A percentile compares a stretch with the other conserved stretches of the same genome.
phyloP scores from a whole-genome alignment of 371 early-diverging fungal genomes.

The Mortierella sp. region DNA sequence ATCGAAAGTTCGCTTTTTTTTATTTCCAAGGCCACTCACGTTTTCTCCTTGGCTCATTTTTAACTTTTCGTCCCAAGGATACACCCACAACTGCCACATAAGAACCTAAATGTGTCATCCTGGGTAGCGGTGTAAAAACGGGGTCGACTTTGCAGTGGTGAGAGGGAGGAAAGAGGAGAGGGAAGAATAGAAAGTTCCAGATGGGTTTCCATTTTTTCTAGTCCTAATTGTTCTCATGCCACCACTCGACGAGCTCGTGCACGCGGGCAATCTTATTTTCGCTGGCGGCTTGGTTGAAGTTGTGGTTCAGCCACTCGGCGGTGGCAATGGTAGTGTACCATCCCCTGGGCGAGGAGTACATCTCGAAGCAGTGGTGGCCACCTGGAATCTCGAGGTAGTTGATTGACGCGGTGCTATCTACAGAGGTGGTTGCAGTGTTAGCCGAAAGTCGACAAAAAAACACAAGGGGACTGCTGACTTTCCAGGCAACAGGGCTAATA shows the following conservation, averaged over 20 bases:
- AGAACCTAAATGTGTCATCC: too few species aligned
- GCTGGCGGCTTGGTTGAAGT: constrained; percentile 16
- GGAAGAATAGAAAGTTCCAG: too few species aligned
- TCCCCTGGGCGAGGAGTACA: constrained; percentile 50
- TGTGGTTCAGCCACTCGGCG: constrained; percentile 50
- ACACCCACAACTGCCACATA: too few species aligned
- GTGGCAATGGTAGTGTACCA: constrained; percentile 52
- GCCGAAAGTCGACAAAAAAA: background rate
- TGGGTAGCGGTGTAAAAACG: background rate
- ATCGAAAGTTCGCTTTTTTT: background rate
- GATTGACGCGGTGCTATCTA: constrained; percentile 33
- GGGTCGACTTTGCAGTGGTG: background rate
- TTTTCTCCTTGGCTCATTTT: background rate
- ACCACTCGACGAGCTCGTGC: constrained; percentile 52
- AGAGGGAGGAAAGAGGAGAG: too few species aligned
- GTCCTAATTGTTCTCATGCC: background rate
- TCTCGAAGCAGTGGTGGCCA: constrained; percentile 50
- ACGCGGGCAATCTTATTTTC: constrained; percentile 17
- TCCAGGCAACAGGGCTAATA: background rate
- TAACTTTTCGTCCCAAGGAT: too few species aligned
- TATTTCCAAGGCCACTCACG: background rate
- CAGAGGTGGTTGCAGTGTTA: background rate
- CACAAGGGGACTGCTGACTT: too few species aligned
- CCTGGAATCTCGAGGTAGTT: constrained; percentile 43
- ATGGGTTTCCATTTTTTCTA: background rate